Evolutionary conservation across 352 stramenopile species (phyloP), one percentile per base, ranked within the genome.

Genomic region (Phytopythium sindhum): DNA sequence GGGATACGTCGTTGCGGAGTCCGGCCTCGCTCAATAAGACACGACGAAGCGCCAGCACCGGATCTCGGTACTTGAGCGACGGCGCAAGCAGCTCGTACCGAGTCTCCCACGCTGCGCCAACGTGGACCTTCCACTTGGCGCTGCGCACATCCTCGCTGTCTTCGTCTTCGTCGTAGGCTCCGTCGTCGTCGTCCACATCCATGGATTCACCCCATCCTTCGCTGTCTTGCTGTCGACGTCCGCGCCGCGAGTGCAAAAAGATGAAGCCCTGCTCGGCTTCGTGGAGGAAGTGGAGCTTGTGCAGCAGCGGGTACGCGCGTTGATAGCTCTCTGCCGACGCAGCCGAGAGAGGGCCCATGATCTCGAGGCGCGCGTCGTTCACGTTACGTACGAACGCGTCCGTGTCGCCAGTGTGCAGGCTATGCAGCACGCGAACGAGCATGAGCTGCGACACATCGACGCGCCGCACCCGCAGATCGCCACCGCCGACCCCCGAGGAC

Each of bases 51-150:
- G 89, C 89, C 29, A 97, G 68, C 61, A 97, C 88, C 10, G 86
- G 88, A 39, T 95, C 86, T 44, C 87, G 75, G 54, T 91, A 95
- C 57, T 92, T 91, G 2, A 97, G 69, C 5, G 87, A 86, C n/a
- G 84, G 75, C 35, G 86, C 74, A 61, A 96, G 78, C 3, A 85
- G 66, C 53, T 90, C 66, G 60, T 92, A 91, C 12, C 89, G 77
- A 23, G 77, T 61, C 24, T 90, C 75, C 86, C 84, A 96, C 50
- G 82, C 73, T 41, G 74, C 80, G 4, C 37, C 56, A 29, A 39
- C 56, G 53, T 94, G 86, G 1, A 69, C 67, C 35, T 70, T 71
- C 87, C 87, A 96, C 42, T 69, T 48, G 52, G 67, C 17, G 42
- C 68, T 78, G 23, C 73, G 76, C n/a, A 65, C 67, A 15, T 11